Percentiles rank a stretch among this genome's conserved stretches.
These are phyloP conservation scores for Fusarium avenaceum DNA, from an alignment of 2,329 filamentous ascomycete genomes.

Conservation along the genomic window DNA sequence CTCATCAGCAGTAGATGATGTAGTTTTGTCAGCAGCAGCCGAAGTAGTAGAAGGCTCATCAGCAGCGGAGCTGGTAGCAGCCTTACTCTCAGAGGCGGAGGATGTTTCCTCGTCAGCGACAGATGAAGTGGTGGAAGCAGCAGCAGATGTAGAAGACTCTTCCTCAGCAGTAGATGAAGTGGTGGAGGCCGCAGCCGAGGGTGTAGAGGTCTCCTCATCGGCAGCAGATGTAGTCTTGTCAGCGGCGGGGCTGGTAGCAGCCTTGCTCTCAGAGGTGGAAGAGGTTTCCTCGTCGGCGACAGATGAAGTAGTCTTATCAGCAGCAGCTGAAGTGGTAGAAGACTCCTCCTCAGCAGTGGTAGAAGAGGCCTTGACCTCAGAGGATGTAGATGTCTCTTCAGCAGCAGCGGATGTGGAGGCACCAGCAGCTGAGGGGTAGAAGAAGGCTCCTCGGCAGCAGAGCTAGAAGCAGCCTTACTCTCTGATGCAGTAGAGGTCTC, in stretches of 20 bases:
- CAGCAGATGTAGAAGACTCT: not conserved
- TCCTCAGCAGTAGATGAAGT: not conserved
- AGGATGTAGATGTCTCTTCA: not conserved
- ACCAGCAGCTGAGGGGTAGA: too few relatives aligned
- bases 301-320: not conserved
- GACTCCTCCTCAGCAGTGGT: not conserved
- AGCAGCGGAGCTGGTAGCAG: not conserved
- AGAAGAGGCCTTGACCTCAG: not conserved
- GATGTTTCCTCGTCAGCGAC: too few relatives aligned
- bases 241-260: not conserved
- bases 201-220: not conserved
- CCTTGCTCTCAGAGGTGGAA: too few relatives aligned
- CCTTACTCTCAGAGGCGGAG: too few relatives aligned
- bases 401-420: not conserved
- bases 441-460: too few relatives aligned
- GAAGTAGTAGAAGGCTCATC: not conserved
- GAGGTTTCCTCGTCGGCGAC: too few relatives aligned
- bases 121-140: not conserved
- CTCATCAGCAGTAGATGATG: not conserved
- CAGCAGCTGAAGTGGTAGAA: not conserved
- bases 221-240: too few relatives aligned
- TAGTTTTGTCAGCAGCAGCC: not conserved
- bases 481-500: too few relatives aligned
- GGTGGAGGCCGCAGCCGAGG: too few relatives aligned
- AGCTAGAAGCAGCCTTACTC: not conserved